Conservation (phyloP, 2,329 filamentous ascomycete species). For the Pseudogymnoascus sp. region DNA sequence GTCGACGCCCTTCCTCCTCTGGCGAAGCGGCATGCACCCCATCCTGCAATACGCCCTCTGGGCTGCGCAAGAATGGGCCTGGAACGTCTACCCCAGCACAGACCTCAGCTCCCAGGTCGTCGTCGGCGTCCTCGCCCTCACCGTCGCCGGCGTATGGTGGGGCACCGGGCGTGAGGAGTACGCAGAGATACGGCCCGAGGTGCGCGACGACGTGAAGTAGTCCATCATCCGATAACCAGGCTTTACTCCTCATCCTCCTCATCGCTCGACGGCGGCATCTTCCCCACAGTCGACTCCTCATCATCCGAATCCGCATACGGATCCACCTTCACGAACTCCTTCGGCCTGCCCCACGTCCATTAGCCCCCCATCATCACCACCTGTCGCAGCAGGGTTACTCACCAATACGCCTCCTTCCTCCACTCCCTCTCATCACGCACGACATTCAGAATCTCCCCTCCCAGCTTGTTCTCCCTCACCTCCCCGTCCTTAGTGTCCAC, state of each 20-base stretch:
- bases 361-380: not conserved
- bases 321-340: conserved; percentile 63
- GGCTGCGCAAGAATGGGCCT: conserved; percentile 62
- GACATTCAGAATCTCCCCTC: conserved; percentile 86
- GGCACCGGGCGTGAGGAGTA: conserved; percentile 28
- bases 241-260: conserved; percentile 52
- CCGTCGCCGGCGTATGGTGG: conserved; percentile 40
- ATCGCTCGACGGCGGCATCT: conserved; percentile 74
- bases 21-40: conserved; percentile 55
- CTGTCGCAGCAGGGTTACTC: not conserved
- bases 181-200: conserved; percentile 10
- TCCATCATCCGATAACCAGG: conserved; percentile 1
- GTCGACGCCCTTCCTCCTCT: conserved; percentile 63
- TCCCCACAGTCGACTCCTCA: conserved; percentile 72
- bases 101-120: conserved; percentile 55
- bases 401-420: conserved; percentile 88
- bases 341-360: conserved; percentile 51
- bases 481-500: conserved; percentile 62
- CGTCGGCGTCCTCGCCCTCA: conserved; percentile 60
- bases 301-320: conserved; percentile 60
- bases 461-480: conserved; percentile 65
- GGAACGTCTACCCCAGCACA: conserved; percentile 68
- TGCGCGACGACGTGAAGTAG: conserved; percentile 11
- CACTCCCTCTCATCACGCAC: conserved; percentile 86
- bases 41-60: conserved; percentile 51